Evolutionary conservation across 305 asterid species (phyloP).

Genomic region (Fraxinus baroniana): DNA sequence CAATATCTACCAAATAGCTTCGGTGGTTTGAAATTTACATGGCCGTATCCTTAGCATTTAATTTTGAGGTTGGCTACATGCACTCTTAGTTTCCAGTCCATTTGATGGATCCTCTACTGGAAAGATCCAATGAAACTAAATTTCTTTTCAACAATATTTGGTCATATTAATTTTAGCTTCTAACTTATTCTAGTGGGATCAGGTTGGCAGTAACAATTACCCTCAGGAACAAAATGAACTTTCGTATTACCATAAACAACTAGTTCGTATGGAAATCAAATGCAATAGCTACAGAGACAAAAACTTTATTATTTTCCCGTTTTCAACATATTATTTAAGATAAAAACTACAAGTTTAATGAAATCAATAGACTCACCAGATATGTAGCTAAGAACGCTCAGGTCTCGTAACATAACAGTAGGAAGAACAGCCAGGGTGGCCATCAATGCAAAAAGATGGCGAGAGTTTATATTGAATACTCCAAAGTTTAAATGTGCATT

Average conservation of each 20-base stretch:
- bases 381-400: constrained; percentile 81
- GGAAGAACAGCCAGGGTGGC: constrained; percentile 81
- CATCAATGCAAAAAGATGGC: constrained; percentile 66
- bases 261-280: not conserved
- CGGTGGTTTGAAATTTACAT: not conserved
- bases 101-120: not conserved
- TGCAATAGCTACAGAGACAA: not conserved
- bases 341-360: not conserved
- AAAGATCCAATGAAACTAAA: not conserved
- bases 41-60: not conserved
- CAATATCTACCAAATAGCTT: not conserved
- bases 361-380: constrained; percentile 55
- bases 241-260: not conserved
- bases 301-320: not conserved
- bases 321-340: too few species aligned
- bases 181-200: not conserved
- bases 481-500: constrained; percentile 71
- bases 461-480: constrained; percentile 43
- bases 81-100: not conserved
- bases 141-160: not conserved
- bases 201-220: not conserved
- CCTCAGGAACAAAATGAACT: not conserved
- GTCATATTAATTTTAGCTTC: not conserved
- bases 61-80: not conserved
- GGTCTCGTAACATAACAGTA: constrained; percentile 72